These are phyloP conservation scores for Saccharomycopsis capsularis DNA, from an alignment of 805 yeast species.

Conservation along the genomic window DNA sequence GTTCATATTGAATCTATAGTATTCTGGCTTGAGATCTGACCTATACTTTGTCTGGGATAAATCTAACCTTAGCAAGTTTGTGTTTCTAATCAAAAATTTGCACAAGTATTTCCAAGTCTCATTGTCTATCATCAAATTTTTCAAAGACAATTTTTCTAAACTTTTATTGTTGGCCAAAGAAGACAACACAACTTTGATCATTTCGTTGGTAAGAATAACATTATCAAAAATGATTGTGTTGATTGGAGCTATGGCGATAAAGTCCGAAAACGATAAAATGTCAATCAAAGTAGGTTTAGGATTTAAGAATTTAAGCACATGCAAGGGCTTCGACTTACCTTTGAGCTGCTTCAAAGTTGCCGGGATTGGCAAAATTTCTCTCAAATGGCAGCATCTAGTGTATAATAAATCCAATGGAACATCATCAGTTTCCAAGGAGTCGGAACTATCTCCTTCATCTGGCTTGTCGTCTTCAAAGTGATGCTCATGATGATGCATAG, in stretches of 20 bases:
- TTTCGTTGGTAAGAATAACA: slow-evolving; percentile 62
- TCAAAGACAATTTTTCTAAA: slow-evolving; percentile 64
- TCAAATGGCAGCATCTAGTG: slow-evolving; percentile 85
- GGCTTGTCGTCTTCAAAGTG: slow-evolving; percentile 37
- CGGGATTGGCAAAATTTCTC: slow-evolving; percentile 89
- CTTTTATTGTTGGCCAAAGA: slow-evolving; percentile 61
- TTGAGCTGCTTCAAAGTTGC: slow-evolving; percentile 78
- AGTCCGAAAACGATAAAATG: slow-evolving; percentile 80
- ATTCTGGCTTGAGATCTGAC: slow-evolving; percentile 29
- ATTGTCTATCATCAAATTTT: slow-evolving; percentile 67
- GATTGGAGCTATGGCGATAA: slow-evolving; percentile 77
- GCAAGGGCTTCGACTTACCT: slow-evolving; percentile 69
- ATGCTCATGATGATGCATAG: slow-evolving; percentile 55
- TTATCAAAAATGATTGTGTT: slow-evolving; percentile 75
- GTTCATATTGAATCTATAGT: slow-evolving; percentile 68
- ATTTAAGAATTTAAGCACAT: slow-evolving; percentile 67
- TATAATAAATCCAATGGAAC: slow-evolving; percentile 57
- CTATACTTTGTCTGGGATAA: slow-evolving; percentile 54
- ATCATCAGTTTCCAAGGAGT: slow-evolving; percentile 24
- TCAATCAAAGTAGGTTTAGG: slow-evolving; percentile 88
- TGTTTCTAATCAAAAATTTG: slow-evolving; percentile 62
- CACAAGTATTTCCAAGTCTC: slow-evolving; percentile 78
- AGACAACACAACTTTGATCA: slow-evolving; percentile 65
- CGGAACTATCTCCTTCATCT: slow-evolving; percentile 19
- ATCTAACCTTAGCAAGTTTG: slow-evolving; percentile 52